Evolutionary conservation across 768 basidiomycete species (phyloP).

Genomic region (Psilocybe azurescens): DNA sequence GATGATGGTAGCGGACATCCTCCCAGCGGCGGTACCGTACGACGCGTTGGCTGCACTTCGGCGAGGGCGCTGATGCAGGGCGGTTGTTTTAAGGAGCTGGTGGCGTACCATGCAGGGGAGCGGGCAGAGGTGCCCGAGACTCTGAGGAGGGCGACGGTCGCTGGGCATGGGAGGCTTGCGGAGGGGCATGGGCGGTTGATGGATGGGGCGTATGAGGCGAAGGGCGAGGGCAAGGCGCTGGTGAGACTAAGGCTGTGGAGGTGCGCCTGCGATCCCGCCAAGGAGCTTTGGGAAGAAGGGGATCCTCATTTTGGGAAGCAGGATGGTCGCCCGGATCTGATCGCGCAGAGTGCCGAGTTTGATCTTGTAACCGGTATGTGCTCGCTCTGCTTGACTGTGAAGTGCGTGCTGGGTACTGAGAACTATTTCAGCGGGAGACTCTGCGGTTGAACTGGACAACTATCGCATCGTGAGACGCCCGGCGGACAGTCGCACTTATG

Average conservation of each 20-base stretch:
- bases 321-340: slow-evolving; percentile 93
- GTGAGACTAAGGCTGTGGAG: neutral
- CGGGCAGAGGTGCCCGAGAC: slow-evolving; percentile 39
- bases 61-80: slow-evolving; percentile 60
- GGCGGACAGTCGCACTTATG: slow-evolving; percentile 48
- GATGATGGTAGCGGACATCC: slow-evolving; percentile 91
- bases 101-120: slow-evolving; percentile 32
- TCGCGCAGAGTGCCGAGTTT: slow-evolving; percentile 64
- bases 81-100: slow-evolving; percentile 67
- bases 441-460: slow-evolving; percentile 56
- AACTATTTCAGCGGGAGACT: slow-evolving; percentile 69
- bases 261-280: too few species aligned
- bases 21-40: slow-evolving; percentile 82
- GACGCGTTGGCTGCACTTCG: slow-evolving; percentile 83
- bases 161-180: slow-evolving; percentile 58
- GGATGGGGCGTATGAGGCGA: slow-evolving; percentile 25
- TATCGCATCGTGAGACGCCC: slow-evolving; percentile 70
- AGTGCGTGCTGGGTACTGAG: slow-evolving; percentile 9
- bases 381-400: slow-evolving; percentile 6
- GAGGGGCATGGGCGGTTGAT: slow-evolving; percentile 64
- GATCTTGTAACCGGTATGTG: slow-evolving; percentile 63
- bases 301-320: slow-evolving; percentile 79
- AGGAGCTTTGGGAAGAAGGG: neutral
- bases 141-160: slow-evolving; percentile 73
- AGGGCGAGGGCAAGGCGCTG: slow-evolving; percentile 1